Evolutionary conservation across 192 early-diverging fungal genomes (phyloP).

Genomic region (Coemansia brasiliensis): DNA sequence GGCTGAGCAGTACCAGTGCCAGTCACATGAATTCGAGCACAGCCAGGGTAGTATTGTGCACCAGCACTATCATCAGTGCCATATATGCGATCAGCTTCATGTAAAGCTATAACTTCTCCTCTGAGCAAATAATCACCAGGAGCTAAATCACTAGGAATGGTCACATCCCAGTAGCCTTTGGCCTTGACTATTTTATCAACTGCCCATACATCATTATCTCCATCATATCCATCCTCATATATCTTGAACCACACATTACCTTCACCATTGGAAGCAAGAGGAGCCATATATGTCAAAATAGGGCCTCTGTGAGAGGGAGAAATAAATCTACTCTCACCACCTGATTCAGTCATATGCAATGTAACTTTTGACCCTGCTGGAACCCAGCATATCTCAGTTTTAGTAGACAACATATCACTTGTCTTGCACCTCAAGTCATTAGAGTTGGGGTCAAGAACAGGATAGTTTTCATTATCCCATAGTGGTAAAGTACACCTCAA

Average conservation of each 20-base stretch:
- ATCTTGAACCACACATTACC: constrained; percentile 37
- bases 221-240: constrained; percentile 26
- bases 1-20: constrained; percentile 15
- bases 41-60: constrained; percentile 21
- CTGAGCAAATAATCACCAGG: constrained; percentile 26
- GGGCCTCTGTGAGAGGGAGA: constrained; percentile 17
- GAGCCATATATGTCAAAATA: constrained; percentile 27
- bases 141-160: constrained; percentile 21
- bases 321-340: neutral
- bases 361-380: constrained; percentile 17
- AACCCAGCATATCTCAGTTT: constrained; percentile 11
- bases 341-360: constrained; percentile 10
- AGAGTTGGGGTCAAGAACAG: constrained; percentile 10
- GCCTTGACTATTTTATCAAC: constrained; percentile 16
- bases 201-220: constrained; percentile 20
- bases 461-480: constrained; percentile 11
- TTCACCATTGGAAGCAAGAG: constrained; percentile 10
- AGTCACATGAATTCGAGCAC: constrained; percentile 6
- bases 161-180: constrained; percentile 20
- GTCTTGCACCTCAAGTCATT: constrained; percentile 24
- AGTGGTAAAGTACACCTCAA: neutral
- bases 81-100: constrained; percentile 8
- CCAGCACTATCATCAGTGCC: neutral
- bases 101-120: constrained; percentile 24
- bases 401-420: neutral